These are phyloP conservation scores for Monilinia laxa DNA, from an alignment of 2,329 filamentous ascomycete species.

Conservation along the genomic window DNA sequence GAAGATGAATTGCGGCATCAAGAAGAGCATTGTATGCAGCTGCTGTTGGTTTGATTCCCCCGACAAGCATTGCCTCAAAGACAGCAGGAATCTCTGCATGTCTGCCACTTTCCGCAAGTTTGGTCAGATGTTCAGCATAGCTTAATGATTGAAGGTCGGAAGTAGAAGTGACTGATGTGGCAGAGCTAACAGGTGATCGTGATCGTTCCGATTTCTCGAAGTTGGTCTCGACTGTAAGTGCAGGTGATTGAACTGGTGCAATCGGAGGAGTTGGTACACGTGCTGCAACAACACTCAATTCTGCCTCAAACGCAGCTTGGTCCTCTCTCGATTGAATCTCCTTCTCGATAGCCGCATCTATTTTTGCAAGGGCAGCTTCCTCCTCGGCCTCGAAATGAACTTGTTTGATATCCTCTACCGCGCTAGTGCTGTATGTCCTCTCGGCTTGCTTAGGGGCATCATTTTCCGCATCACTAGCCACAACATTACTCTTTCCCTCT, in stretches of 20 bases:
- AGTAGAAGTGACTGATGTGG: conserved; percentile 51
- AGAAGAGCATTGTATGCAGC: conserved; percentile 91
- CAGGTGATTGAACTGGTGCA: conserved; percentile 33
- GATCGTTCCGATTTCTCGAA: conserved; percentile 44
- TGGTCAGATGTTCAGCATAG: conserved; percentile 76
- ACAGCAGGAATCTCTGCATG: conserved; percentile 87
- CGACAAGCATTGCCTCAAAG: conserved; percentile 86
- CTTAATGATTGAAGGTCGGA: conserved; percentile 63
- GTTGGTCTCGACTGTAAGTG: conserved; percentile 39
- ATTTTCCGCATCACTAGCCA: conserved; percentile 21
- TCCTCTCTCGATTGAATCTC: conserved; percentile 60
- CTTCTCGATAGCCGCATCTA: conserved; percentile 79
- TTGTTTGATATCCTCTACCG: conserved; percentile 38
- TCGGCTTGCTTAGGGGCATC: conserved; percentile 31
- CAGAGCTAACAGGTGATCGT: conserved; percentile 51
- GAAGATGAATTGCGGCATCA: conserved; percentile 78
- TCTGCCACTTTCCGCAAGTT: conserved; percentile 67
- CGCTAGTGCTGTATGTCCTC: conserved; percentile 36
- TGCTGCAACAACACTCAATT: conserved; percentile 39
- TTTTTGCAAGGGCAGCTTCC: conserved; percentile 69
- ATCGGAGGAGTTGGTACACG: conserved; percentile 36
- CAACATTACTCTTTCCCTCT: conserved; percentile 29
- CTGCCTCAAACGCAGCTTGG: conserved; percentile 43
- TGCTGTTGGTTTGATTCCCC: conserved; percentile 76
- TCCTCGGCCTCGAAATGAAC: conserved; percentile 46